A percentile compares a stretch with the other conserved stretches of the same genome.
These are phyloP conservation scores for Ottelia alismoides DNA, from an alignment of 106 monocot genomes.

Conservation along the genomic window DNA sequence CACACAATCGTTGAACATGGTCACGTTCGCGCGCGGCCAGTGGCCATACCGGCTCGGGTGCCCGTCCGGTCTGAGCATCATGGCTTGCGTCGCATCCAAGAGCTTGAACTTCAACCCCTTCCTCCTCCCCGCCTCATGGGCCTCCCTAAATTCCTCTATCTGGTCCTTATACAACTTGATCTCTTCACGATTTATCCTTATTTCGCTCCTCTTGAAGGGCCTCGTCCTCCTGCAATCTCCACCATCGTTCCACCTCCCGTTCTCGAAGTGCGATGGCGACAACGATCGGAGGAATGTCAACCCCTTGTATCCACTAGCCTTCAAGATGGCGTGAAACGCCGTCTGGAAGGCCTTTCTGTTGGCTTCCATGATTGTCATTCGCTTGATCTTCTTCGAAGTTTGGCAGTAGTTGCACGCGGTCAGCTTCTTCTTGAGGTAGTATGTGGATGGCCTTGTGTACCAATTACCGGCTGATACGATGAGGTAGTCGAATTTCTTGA, in stretches of 20 bases:
- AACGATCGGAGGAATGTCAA: conserved; percentile 18
- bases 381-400: not conserved
- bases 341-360: conserved; percentile 24
- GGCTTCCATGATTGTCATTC: not conserved
- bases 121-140: conserved; percentile 13
- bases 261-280: conserved; percentile 34
- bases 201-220: conserved; percentile 18
- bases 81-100: conserved; percentile 22
- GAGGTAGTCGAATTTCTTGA: conserved; percentile 2
- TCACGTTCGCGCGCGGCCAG: conserved; percentile 23
- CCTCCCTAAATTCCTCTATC: conserved; percentile 30
- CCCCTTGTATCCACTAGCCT: conserved; percentile 4
- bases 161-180: conserved; percentile 24
- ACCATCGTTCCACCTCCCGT: conserved; percentile 38
- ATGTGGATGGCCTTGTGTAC: conserved; percentile 6
- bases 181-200: conserved; percentile 16
- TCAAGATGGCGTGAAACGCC: conserved; percentile 15
- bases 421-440: not conserved
- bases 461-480: conserved; percentile 5
- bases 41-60: conserved; percentile 50
- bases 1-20: conserved; percentile 37
- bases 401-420: conserved; percentile 4
- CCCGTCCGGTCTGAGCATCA: conserved; percentile 40
- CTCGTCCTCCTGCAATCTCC: conserved; percentile 28
- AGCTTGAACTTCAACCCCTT: conserved; percentile 22